Base-by-base conservation (phyloP, 1,284 basidiomycete species). In the Phaffia rhodozyma region DNA sequence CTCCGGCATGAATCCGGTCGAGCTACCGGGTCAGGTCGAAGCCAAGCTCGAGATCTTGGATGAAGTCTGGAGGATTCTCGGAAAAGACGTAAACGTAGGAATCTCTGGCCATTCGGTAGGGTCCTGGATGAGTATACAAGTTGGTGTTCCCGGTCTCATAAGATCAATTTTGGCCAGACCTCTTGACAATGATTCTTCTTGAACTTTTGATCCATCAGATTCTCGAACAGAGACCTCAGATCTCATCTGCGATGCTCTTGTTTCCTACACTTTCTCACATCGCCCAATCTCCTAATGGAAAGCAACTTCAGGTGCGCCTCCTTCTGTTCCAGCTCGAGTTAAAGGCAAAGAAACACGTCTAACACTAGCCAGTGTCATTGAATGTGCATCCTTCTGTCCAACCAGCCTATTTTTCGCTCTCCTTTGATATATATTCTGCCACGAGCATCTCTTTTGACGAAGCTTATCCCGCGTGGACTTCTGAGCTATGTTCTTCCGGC, bases 101-200 rank as follows among this genome's bases (percentile, higher is more conserved):
- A 53, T 77, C 29, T 72, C 73, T 66, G 75, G 74, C 0, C 75
- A 77, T 65, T 73, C 72, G 18, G 70, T 76, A 3, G 76, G 75
- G 9, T 68, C 71, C 1, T 75, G 72, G 70, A 69, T 77, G 43
- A 55, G 68, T 1, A 69, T 70, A 48, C 71, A 75, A 61, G 67
- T 73, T 3, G 9, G 53, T 55, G 20, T 32, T 3, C 16, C 0
- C 47, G 4, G 16, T 54, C 34, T 25, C 5, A 32, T 34, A 1
- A 18, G 7, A 72, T 73, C 66, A 70, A 72, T 50, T 61, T 13
- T 20, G 71, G 38, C 64, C 50, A 50, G 43, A 2, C 34, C 62
- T 34, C 49, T 55, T 55, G 25, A 48, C 48, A 51, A 13, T 16
- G 20, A 5, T 13, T 4, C 23, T 30, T 43, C 2, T 18, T 30